A percentile compares a stretch with the other conserved stretches of the same genome.
Evolutionary conservation across 1,139 yeast genomes (phyloP).

Genomic region (Keqinozyma sinolaborantium): DNA sequence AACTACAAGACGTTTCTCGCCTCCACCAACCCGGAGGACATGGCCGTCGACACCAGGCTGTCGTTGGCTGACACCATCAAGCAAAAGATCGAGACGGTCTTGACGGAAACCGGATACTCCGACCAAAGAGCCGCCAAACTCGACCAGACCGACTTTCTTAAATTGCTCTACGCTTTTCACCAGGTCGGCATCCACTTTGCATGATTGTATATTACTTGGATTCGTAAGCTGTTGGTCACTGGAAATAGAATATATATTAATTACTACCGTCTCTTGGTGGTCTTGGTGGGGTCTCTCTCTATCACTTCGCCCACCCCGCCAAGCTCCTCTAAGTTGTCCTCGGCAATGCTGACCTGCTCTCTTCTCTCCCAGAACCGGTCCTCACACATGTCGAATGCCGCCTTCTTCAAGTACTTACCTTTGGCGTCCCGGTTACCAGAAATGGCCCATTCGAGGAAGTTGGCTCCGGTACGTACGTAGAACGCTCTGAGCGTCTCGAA

Average conservation of each 20-base stretch:
- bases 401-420: slow-evolving; percentile 85
- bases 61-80: slow-evolving; percentile 48
- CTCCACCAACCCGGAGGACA: slow-evolving; percentile 46
- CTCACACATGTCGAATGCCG: slow-evolving; percentile 87
- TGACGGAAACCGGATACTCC: slow-evolving; percentile 72
- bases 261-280: slow-evolving; percentile 39
- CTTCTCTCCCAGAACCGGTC: slow-evolving; percentile 99
- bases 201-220: slow-evolving; percentile 21
- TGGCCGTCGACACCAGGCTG: slow-evolving; percentile 48
- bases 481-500: slow-evolving; percentile 82
- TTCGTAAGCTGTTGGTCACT: not conserved
- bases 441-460: slow-evolving; percentile 89
- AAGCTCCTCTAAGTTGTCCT: slow-evolving; percentile 82
- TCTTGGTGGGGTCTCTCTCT: slow-evolving; percentile 65
- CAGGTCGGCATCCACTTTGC: slow-evolving; percentile 98
- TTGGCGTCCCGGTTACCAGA: slow-evolving; percentile 82
- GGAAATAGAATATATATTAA: slow-evolving; percentile 13
- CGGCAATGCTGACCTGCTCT: slow-evolving; percentile 84
- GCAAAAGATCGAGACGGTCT: slow-evolving; percentile 59
- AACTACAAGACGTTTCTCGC: slow-evolving; percentile 83
- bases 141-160: slow-evolving; percentile 92
- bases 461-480: slow-evolving; percentile 82
- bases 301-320: slow-evolving; percentile 91
- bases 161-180: slow-evolving; percentile 86
- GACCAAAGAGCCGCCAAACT: slow-evolving; percentile 91